Conservation (phyloP, 495 filamentous ascomycete species). For the Penicillium silybi region DNA sequence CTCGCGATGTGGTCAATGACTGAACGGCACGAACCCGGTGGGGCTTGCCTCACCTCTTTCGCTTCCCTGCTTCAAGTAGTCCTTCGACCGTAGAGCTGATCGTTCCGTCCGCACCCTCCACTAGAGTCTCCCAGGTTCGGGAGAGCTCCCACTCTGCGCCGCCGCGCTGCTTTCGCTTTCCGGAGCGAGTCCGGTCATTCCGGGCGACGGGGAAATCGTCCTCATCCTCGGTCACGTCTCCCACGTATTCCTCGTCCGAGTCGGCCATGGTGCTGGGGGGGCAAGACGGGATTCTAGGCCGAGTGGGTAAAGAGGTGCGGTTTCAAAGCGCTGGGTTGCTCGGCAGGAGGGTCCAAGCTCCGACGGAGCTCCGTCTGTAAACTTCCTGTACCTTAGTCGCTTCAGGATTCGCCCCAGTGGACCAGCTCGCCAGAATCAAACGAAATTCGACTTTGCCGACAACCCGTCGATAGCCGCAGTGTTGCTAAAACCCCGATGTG, state of each 20-base stretch:
- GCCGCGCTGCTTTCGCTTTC: slow-evolving; percentile 53
- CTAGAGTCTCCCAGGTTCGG: slow-evolving; percentile 60
- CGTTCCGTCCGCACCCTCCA: slow-evolving; percentile 71
- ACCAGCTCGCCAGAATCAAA: neutral
- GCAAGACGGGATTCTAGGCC: neutral
- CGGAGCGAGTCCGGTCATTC: slow-evolving; percentile 35
- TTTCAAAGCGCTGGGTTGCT: slow-evolving; percentile 42
- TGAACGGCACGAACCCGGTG: neutral
- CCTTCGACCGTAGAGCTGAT: slow-evolving; percentile 67
- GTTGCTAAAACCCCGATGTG: slow-evolving; percentile 29
- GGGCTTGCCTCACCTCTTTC: slow-evolving; percentile 60
- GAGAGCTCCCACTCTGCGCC: slow-evolving; percentile 54
- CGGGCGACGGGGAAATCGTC: slow-evolving; percentile 59
- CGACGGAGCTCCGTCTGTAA: slow-evolving; percentile 30
- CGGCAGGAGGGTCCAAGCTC: slow-evolving; percentile 66
- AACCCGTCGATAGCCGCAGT: slow-evolving; percentile 27
- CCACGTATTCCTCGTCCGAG: slow-evolving; percentile 82
- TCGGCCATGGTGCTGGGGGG: slow-evolving; percentile 32
- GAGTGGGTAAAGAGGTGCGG: slow-evolving; percentile 4
- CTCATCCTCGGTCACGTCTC: slow-evolving; percentile 76
- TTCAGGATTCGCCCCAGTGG: neutral
- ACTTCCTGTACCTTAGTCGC: neutral
- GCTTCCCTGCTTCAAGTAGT: slow-evolving; percentile 65
- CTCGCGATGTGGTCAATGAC: slow-evolving; percentile 8
- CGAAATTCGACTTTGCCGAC: neutral